Evolutionary conservation across 1,284 basidiomycete genomes (phyloP), one percentile per base, ranked within the genome.

Genomic region (Hemileia vastatrix): DNA sequence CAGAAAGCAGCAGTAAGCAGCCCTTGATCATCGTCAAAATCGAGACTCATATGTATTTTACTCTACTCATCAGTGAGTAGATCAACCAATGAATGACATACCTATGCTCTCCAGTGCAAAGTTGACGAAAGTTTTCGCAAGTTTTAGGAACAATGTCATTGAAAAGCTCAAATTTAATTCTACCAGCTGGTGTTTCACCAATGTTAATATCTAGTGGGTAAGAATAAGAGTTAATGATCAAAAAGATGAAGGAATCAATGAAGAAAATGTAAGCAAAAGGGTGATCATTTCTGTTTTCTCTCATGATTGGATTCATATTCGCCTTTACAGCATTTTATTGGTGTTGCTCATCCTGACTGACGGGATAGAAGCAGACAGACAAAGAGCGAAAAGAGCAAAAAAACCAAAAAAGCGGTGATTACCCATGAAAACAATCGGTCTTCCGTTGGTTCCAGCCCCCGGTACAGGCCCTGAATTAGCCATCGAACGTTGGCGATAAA

Each of bases 101-200:
- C 88, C 90, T 83, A 77, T 87, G 77, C 76, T 86, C 78, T 21
- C 88, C 87, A 0, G 88, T 88, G 67, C 86, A 87, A 23, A 96
- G 84, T 72, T 91, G 87, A 60, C 92, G 86, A 79, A 96, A 97
- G 80, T 98, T 96, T 64, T 79, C 82, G 0, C 87, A 80, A 0
- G 92, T 95, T 72, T 88, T 91, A 54, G 92, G 91, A 0, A 88
- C 89, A 54, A 92, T 84, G 72, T 95, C 92, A 77, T 88, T 86
- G 72, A 82, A 95, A 32, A 97, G 83, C 76, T 85, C 54, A 58
- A 55, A 64, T 36, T 52, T 54, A 27, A 63, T 57, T 19, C 56
- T 11, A 9, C 63, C 27, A 44, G 59, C 51, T 31, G 50, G 55
- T 15, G 58, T 57, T 40, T 52, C 32, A 23, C 19, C 54, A 21